Evolutionary conservation across 208 protist genomes (phyloP).

Genomic region (Trypanosomatidae sp.): DNA sequence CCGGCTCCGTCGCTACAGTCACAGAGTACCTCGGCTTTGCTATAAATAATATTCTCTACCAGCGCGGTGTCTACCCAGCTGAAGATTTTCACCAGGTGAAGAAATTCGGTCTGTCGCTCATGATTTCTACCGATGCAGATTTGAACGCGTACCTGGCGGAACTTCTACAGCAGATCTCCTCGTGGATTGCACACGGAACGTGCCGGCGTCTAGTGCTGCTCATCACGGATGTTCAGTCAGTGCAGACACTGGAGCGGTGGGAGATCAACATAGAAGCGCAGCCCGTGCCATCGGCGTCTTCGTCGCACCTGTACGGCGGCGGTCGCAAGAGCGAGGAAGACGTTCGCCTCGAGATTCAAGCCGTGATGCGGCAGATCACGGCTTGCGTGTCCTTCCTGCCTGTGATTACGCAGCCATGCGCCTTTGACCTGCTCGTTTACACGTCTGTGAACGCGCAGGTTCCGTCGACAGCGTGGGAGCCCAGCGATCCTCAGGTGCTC

Average conservation of each 20-base stretch:
- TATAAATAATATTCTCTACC: conserved; percentile 95
- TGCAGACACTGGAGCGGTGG: conserved; percentile 95
- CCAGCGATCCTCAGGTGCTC: conserved; percentile 95
- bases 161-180: conserved; percentile 93
- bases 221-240: conserved; percentile 62
- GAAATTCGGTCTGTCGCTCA: conserved; percentile 96
- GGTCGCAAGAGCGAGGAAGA: conserved; percentile 71
- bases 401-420: conserved; percentile 74
- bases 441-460: conserved; percentile 75
- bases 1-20: conserved; percentile 96
- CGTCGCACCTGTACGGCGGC: not conserved
- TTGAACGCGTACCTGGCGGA: conserved; percentile 95
- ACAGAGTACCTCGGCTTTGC: conserved; percentile 98
- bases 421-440: conserved; percentile 96
- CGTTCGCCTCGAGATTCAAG: conserved; percentile 94
- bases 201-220: conserved; percentile 97
- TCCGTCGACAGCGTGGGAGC: conserved; percentile 93
- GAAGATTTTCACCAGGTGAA: conserved; percentile 93
- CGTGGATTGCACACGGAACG: conserved; percentile 88
- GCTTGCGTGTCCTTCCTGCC: conserved; percentile 97
- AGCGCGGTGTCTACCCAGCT: conserved; percentile 97
- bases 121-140: conserved; percentile 94
- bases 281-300: not conserved
- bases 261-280: conserved; percentile 88
- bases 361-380: conserved; percentile 97